Percentiles rank a stretch among this genome's conserved stretches.
Conservation (phyloP, 139 green algal genomes). For the Gonium pectorale region DNA sequence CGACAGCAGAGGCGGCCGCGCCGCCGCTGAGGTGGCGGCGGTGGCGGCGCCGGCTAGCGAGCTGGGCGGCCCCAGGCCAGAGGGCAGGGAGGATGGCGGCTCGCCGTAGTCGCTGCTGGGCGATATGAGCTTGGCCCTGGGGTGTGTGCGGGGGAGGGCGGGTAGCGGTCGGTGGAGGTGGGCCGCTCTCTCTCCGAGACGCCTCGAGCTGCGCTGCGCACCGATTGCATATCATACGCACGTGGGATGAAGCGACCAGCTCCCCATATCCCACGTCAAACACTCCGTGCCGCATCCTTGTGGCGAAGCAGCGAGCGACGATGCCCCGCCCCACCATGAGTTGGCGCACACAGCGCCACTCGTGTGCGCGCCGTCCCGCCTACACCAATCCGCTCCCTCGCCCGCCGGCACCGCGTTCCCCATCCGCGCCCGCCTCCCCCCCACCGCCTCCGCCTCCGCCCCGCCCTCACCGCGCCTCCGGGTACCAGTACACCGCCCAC, state of each 20-base stretch:
- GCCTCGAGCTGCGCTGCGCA: no score
- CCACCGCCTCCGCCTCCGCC: background rate
- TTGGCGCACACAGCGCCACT: no score
- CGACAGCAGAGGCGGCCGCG: slow-evolving; percentile 28
- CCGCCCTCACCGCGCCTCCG: background rate
- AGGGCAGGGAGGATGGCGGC: background rate
- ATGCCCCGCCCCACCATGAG: no score
- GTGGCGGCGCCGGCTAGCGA: background rate
- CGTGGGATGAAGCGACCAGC: no score
- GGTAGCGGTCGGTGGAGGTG: no score
- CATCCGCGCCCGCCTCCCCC: background rate
- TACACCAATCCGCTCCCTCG: background rate
- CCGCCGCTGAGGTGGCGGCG: background rate
- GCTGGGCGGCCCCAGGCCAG: background rate
- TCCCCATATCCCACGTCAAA: no score
- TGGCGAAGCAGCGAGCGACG: no score
- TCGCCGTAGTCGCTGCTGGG: background rate
- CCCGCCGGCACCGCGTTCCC: background rate
- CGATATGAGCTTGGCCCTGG: slow-evolving; percentile 15
- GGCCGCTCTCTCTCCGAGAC: no score
- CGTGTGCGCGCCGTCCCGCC: no score
- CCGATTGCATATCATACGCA: no score
- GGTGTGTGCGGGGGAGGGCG: background rate
- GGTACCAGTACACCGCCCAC: slow-evolving; percentile 64
- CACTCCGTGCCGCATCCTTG: no score